Evolutionary conservation across 2,329 filamentous ascomycete genomes (phyloP).

Genomic region (Beauveria scarabaeidicola): DNA sequence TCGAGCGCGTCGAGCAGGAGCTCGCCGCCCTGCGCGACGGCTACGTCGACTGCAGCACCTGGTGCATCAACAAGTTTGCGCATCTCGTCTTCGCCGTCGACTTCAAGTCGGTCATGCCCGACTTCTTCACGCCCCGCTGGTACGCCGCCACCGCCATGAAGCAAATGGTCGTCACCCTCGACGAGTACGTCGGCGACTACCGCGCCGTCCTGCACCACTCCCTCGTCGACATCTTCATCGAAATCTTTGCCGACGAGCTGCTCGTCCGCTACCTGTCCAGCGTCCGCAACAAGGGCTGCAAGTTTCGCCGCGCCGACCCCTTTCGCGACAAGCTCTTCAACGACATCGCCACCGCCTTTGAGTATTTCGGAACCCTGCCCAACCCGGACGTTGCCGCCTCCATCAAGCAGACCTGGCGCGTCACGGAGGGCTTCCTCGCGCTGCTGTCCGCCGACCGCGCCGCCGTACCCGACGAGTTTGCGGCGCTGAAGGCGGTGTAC

Average conservation of each 20-base stretch:
- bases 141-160: conserved; percentile 82
- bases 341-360: conserved; percentile 83
- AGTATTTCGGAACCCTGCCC: conserved; percentile 69
- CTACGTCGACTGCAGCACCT: conserved; percentile 90
- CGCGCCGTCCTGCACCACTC: conserved; percentile 74
- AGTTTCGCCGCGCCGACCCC: conserved; percentile 77
- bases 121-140: conserved; percentile 89
- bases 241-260: conserved; percentile 87
- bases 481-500: conserved; percentile 73
- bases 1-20: conserved; percentile 65
- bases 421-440: conserved; percentile 74
- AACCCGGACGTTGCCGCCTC: conserved; percentile 55
- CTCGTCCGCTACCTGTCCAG: conserved; percentile 75
- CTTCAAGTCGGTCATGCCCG: conserved; percentile 71
- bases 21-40: conserved; percentile 72
- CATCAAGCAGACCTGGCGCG: conserved; percentile 89
- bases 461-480: conserved; percentile 68
- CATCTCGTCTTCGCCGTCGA: conserved; percentile 84
- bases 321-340: conserved; percentile 91
- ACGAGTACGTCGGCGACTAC: conserved; percentile 91
- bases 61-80: conserved; percentile 83
- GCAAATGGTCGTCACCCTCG: conserved; percentile 88
- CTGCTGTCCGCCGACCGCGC: conserved; percentile 71
- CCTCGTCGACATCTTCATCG: conserved; percentile 82
- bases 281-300: conserved; percentile 82